Percentiles rank a stretch among this genome's conserved stretches.
Conservation (phyloP, 2,329 filamentous ascomycete species). For the Aspergillus hiratsukae region DNA sequence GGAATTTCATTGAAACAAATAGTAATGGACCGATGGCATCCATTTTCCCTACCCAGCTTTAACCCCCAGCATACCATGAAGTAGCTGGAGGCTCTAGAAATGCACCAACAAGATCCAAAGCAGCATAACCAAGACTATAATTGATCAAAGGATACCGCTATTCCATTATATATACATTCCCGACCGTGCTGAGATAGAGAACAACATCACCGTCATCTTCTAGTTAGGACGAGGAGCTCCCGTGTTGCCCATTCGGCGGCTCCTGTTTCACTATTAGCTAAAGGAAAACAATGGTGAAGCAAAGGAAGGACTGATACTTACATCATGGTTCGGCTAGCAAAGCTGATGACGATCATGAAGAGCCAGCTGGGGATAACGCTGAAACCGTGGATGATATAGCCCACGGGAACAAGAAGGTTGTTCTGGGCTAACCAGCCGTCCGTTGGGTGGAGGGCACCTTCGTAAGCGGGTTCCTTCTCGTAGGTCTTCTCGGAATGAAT, state of each 20-base stretch:
- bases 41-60: background rate
- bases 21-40: background rate
- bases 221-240: constrained; percentile 17
- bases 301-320: constrained; percentile 34
- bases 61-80: background rate
- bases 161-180: constrained; percentile 35
- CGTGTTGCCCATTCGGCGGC: constrained; percentile 25
- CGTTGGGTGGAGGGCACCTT: constrained; percentile 58
- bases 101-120: constrained; percentile 1
- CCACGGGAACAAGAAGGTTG: constrained; percentile 51
- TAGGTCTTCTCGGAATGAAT: constrained; percentile 56
- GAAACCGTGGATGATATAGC: constrained; percentile 54
- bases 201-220: constrained; percentile 7
- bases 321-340: constrained; percentile 59
- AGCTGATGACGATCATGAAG: constrained; percentile 60
- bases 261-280: constrained; percentile 17
- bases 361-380: constrained; percentile 59
- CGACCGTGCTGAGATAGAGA: constrained; percentile 12
- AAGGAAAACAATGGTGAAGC: background rate
- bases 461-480: constrained; percentile 49
- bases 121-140: constrained; percentile 12
- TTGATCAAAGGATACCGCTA: constrained; percentile 13
- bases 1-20: background rate
- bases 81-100: background rate
- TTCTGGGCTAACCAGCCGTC: constrained; percentile 54